Base-by-base conservation (phyloP, 768 basidiomycete genomes). In the Brasilioporus rufonigricans region DNA sequence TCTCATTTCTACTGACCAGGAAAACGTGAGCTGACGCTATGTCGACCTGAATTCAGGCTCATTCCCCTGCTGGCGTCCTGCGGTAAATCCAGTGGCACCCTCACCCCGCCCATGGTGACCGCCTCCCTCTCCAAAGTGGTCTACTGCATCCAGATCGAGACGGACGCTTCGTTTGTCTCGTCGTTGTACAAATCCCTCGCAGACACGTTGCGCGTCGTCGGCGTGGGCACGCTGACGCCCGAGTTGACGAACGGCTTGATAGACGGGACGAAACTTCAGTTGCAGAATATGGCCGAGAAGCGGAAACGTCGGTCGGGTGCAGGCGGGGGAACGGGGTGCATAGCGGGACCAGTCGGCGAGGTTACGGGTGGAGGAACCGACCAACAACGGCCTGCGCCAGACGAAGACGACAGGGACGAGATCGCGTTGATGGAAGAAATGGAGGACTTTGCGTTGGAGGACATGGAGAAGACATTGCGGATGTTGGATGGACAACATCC, bases 361-460 rank as follows among this genome's bases (percentile, higher is more conserved):
- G n/a, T n/a, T n/a, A n/a, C n/a, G n/a, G n/a, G n/a, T n/a, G n/a
- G n/a, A n/a, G n/a, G n/a, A n/a, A n/a, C n/a, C n/a, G n/a, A n/a
- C n/a, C n/a, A n/a, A n/a, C n/a, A n/a, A n/a, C 64, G 43, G 23
- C 43, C 8, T 5, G 39, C n/a, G 2, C 49, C 27, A 4, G 62
- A 56, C 41, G 74, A 75, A 52, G 80, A 83, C 50, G 87, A 90
- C 48, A 73, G 74, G 53, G 87, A 91, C 57, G 89, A 91, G 58
- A 70, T 89, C 60, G 80, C 80, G 66, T 66, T 91, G 50, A 65
- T 89, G 36, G 88, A 92, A 68, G 89, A 93, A 75, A 85, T 91
- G 72, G 90, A 91, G 67, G 89, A 89, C 52, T 90, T 87, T 63
- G 86, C 84, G 60, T 66, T 91, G 59, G 89, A 91, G 66, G 90